These are phyloP conservation scores for Suaeda aralocaspica DNA, from an alignment of 148 eudicot genomes.

Conservation along the genomic window DNA sequence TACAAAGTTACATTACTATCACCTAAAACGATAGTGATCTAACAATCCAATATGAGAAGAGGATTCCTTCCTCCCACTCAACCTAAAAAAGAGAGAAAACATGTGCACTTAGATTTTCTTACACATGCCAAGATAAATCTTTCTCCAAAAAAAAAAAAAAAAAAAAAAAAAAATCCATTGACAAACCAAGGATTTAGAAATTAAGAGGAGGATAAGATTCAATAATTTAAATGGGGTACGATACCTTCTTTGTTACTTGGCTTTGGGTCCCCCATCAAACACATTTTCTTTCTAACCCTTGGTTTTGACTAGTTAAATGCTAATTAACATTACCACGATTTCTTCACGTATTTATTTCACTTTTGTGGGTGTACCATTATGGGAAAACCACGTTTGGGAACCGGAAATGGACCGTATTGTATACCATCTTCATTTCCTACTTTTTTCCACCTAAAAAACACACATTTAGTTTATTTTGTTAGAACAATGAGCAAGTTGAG, in stretches of 20 bases:
- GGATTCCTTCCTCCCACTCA: no score
- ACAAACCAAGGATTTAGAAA: background rate
- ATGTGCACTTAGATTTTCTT: background rate
- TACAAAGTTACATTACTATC: background rate
- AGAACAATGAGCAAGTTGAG: no score
- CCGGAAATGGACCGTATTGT: constrained; percentile 68
- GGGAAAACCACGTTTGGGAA: constrained; percentile 64
- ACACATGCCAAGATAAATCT: constrained; percentile 24
- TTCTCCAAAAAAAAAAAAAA: background rate
- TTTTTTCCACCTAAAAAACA: constrained; percentile 51
- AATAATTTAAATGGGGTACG: background rate
- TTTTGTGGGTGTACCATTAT: constrained; percentile 35
- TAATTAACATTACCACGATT: background rate
- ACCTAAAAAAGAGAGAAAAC: background rate
- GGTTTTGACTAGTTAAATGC: background rate
- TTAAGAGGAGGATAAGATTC: background rate
- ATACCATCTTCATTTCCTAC: constrained; percentile 53
- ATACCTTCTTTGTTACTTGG: background rate
- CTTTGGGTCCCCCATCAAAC: constrained; percentile 15
- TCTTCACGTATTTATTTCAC: constrained; percentile 9
- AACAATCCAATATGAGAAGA: no score
- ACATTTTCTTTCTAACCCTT: background rate
- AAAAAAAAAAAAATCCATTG: background rate
- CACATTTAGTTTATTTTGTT: background rate
- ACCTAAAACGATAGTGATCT: no score